These are phyloP conservation scores for Penicillium olsonii DNA, from an alignment of 2,329 filamentous ascomycete species.

Conservation along the genomic window DNA sequence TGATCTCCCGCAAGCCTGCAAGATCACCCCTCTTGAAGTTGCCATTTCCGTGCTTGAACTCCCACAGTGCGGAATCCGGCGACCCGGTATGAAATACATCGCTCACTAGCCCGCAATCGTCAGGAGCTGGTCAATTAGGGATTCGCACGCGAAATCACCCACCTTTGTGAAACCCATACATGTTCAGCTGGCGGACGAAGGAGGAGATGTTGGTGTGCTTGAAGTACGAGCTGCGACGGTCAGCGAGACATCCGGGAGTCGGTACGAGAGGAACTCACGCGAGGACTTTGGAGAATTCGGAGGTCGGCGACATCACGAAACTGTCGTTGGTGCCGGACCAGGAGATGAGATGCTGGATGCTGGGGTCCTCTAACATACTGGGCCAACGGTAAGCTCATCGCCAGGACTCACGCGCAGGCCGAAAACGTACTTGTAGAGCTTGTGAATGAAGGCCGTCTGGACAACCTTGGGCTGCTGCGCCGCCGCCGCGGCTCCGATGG, in stretches of 20 bases:
- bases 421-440: conserved; percentile 84
- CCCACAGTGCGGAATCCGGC: conserved; percentile 92
- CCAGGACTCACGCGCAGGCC: not conserved
- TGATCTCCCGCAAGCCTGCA: conserved; percentile 89
- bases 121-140: conserved; percentile 9
- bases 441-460: conserved; percentile 98
- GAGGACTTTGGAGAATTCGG: conserved; percentile 96
- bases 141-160: conserved; percentile 21
- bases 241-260: conserved; percentile 19
- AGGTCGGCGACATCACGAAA: conserved; percentile 97
- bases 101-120: conserved; percentile 65
- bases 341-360: conserved; percentile 92
- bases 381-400: conserved; percentile 21
- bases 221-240: conserved; percentile 74
- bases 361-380: conserved; percentile 95
- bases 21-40: conserved; percentile 96
- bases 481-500: conserved; percentile 49
- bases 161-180: conserved; percentile 99
- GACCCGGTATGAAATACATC: conserved; percentile 96
- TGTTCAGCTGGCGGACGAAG: conserved; percentile 95
- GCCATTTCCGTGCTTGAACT: conserved; percentile 97
- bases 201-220: conserved; percentile 99
- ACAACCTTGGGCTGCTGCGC: conserved; percentile 96
- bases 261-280: conserved; percentile 65
- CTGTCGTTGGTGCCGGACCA: conserved; percentile 94